A percentile compares a stretch with the other conserved stretches of the same genome.
These are phyloP conservation scores for Cubamyces sp. DNA, from an alignment of 768 basidiomycete genomes.

Conservation along the genomic window DNA sequence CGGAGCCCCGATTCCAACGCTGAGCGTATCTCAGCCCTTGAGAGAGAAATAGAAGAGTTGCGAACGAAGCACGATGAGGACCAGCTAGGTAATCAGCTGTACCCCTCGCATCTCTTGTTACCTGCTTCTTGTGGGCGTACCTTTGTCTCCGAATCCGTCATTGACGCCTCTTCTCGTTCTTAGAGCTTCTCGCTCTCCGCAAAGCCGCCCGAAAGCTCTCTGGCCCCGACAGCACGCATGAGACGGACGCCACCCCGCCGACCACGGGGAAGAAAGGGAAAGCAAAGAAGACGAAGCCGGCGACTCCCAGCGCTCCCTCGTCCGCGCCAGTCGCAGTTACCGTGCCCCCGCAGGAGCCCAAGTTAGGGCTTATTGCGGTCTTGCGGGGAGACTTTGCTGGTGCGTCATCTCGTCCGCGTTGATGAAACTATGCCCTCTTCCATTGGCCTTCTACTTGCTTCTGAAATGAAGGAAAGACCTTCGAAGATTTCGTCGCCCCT, in stretches of 20 bases:
- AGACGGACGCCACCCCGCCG: not conserved
- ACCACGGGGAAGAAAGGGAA: conserved; percentile 18
- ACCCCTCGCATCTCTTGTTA: not conserved
- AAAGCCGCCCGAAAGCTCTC: conserved; percentile 12
- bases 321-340: not conserved
- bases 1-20: conserved; percentile 38
- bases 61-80: conserved; percentile 46
- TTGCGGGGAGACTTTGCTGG: not conserved
- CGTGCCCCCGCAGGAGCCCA: not conserved
- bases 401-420: conserved; percentile 6
- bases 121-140: not conserved
- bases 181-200: conserved; percentile 25
- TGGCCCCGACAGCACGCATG: conserved; percentile 6
- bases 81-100: conserved; percentile 43
- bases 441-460: too few species aligned
- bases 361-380: not conserved
- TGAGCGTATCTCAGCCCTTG: conserved; percentile 45
- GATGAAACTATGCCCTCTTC: too few species aligned
- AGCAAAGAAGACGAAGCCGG: conserved; percentile 13
- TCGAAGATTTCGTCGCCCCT: not conserved
- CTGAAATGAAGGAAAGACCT: too few species aligned
- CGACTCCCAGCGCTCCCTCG: not conserved
- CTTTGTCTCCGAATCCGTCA: not conserved
- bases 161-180: not conserved
- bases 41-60: conserved; percentile 43